These are phyloP conservation scores for Teunomyces panamensis DNA, from an alignment of 805 yeast species.

Conservation along the genomic window DNA sequence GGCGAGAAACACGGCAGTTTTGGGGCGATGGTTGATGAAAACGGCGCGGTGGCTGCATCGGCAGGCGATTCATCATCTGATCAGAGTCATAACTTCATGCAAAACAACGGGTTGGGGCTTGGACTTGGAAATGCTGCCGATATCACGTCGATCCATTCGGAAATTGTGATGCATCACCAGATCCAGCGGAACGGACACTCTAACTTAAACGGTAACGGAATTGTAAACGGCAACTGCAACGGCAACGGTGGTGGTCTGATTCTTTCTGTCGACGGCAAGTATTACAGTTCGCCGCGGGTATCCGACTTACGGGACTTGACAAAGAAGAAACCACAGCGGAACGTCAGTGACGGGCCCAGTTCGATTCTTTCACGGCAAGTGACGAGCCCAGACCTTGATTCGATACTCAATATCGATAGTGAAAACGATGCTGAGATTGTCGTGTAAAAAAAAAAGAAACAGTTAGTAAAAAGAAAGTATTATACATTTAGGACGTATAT, in stretches of 20 bases:
- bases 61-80: not conserved
- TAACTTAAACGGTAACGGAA: slow-evolving; percentile 3
- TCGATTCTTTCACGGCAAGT: slow-evolving; percentile 32
- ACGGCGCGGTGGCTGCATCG: not conserved
- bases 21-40: not conserved
- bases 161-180: slow-evolving; percentile 17
- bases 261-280: slow-evolving; percentile 10
- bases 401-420: slow-evolving; percentile 33
- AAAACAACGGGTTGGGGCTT: slow-evolving; percentile 12
- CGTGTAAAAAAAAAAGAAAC: slow-evolving; percentile 12
- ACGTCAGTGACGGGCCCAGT: slow-evolving; percentile 14
- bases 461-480: not conserved
- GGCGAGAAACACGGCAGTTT: not conserved
- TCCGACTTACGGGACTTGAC: slow-evolving; percentile 31
- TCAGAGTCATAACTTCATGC: slow-evolving; percentile 5
- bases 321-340: slow-evolving; percentile 1
- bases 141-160: slow-evolving; percentile 40
- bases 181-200: slow-evolving; percentile 7
- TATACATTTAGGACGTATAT: slow-evolving; percentile 1
- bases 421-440: slow-evolving; percentile 31
- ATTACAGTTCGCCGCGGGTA: slow-evolving; percentile 27
- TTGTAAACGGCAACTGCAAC: not conserved
- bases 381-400: slow-evolving; percentile 28
- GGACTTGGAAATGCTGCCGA: slow-evolving; percentile 43
- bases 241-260: slow-evolving; percentile 15